Conservation (phyloP, 2,329 filamentous ascomycete species). For the Exserohilum rostratum region DNA sequence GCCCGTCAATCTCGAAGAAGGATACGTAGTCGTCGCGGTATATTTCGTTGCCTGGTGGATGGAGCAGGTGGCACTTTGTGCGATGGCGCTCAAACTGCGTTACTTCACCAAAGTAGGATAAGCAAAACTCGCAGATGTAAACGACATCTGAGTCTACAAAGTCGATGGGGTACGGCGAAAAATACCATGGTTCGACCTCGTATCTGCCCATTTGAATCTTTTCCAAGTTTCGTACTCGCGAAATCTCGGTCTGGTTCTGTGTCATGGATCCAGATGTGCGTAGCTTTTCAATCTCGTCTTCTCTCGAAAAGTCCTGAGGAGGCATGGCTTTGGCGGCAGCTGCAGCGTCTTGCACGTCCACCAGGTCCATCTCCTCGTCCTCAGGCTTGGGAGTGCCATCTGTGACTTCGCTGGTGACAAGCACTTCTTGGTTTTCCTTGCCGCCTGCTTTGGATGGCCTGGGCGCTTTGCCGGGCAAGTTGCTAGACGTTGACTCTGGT, state of each 20-base stretch:
- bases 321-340: conserved; percentile 59
- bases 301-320: conserved; percentile 69
- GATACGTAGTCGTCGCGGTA: conserved; percentile 93
- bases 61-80: conserved; percentile 84
- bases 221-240: conserved; percentile 91
- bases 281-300: conserved; percentile 95
- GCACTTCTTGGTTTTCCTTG: conserved; percentile 64
- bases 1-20: conserved; percentile 96
- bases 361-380: conserved; percentile 59
- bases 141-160: conserved; percentile 90
- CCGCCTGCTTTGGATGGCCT: conserved; percentile 63
- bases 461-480: conserved; percentile 54
- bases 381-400: conserved; percentile 58
- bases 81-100: conserved; percentile 86
- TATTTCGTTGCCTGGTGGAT: conserved; percentile 97
- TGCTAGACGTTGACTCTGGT: conserved; percentile 57
- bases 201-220: conserved; percentile 92
- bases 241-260: conserved; percentile 96
- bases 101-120: conserved; percentile 84
- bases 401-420: conserved; percentile 55
- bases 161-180: conserved; percentile 90
- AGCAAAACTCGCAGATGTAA: conserved; percentile 96
- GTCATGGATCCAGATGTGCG: conserved; percentile 97
- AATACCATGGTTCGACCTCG: conserved; percentile 98
- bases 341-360: conserved; percentile 59